These are phyloP conservation scores for Beauveria asiatica DNA, from an alignment of 2,329 filamentous ascomycete species.

Conservation along the genomic window DNA sequence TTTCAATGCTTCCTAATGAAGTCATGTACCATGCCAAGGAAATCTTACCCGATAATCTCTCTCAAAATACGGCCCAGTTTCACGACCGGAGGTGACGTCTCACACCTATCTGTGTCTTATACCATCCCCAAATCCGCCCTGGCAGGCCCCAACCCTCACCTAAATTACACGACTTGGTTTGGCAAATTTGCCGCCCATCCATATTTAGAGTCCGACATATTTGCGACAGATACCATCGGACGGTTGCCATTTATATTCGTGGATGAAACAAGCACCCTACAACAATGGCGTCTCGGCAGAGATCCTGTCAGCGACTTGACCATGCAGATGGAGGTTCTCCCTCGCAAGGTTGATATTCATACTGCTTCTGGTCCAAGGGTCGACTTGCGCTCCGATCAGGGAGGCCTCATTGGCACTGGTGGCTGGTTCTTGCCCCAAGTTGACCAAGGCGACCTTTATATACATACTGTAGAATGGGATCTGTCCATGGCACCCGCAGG, in stretches of 20 bases:
- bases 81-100: neutral
- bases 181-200: slow-evolving; percentile 8
- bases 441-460: slow-evolving; percentile 7
- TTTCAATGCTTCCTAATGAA: neutral
- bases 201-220: slow-evolving; percentile 9
- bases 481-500: slow-evolving; percentile 10
- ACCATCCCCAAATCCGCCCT: slow-evolving; percentile 6
- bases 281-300: slow-evolving; percentile 13
- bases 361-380: slow-evolving; percentile 13
- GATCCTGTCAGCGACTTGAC: slow-evolving; percentile 12
- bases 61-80: slow-evolving; percentile 7
- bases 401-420: slow-evolving; percentile 7
- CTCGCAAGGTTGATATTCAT: slow-evolving; percentile 10
- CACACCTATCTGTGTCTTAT: slow-evolving; percentile 9
- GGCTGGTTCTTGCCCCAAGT: slow-evolving; percentile 14
- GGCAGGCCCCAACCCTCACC: neutral
- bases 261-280: slow-evolving; percentile 10
- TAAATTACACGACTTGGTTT: slow-evolving; percentile 9
- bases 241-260: slow-evolving; percentile 12
- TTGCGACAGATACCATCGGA: slow-evolving; percentile 6
- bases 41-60: neutral
- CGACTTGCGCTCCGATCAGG: slow-evolving; percentile 11
- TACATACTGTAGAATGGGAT: slow-evolving; percentile 12
- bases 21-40: neutral
- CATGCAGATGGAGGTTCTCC: slow-evolving; percentile 12